phyloP scores from a whole-genome alignment of 495 filamentous ascomycete genomes.

The Glarea lozoyensis region DNA sequence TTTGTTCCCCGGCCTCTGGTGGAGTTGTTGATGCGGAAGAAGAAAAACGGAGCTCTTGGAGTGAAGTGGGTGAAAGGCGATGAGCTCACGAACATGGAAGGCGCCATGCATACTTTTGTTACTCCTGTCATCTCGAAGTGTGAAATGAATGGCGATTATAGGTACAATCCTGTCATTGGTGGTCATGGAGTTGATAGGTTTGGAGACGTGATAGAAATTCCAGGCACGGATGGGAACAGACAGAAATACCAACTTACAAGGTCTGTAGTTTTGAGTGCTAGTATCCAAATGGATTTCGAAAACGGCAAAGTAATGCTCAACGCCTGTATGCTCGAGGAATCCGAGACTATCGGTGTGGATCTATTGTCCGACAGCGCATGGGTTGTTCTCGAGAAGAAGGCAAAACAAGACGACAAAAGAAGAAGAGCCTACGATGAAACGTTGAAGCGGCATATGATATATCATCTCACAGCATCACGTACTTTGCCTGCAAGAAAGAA shows the following conservation, averaged over 20 bases:
- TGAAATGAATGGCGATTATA: constrained; percentile 18
- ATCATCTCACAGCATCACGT: constrained; percentile 6
- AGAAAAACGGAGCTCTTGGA: constrained; percentile 14
- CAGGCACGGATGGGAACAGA: constrained; percentile 1
- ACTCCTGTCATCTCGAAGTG: constrained; percentile 14
- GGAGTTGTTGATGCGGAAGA: constrained; percentile 15
- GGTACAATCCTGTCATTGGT: constrained; percentile 1
- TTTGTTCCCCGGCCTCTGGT: constrained; percentile 13
- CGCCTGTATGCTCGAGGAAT: constrained; percentile 5
- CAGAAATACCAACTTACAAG: constrained; percentile 10
- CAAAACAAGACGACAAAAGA: constrained; percentile 10
- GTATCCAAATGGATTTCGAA: constrained; percentile 19
- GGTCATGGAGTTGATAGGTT: constrained; percentile 15
- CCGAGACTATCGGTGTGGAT: constrained; percentile 8
- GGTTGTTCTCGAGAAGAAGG: constrained; percentile 2
- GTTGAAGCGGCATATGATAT: constrained; percentile 13
- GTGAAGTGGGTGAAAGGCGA: constrained; percentile 9
- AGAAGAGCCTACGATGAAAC: constrained; percentile 11
- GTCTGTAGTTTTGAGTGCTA: constrained; percentile 16
- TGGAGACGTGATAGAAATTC: constrained; percentile 1
- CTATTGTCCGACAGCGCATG: constrained; percentile 5
- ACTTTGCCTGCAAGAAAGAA: constrained; percentile 7
- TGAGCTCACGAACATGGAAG: constrained; percentile 19
- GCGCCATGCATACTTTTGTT: constrained; percentile 18
- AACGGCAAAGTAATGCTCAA: constrained; percentile 11